These are phyloP conservation scores for Hymenochaete sp. DNA, from an alignment of 1,284 basidiomycete species.

Conservation along the genomic window DNA sequence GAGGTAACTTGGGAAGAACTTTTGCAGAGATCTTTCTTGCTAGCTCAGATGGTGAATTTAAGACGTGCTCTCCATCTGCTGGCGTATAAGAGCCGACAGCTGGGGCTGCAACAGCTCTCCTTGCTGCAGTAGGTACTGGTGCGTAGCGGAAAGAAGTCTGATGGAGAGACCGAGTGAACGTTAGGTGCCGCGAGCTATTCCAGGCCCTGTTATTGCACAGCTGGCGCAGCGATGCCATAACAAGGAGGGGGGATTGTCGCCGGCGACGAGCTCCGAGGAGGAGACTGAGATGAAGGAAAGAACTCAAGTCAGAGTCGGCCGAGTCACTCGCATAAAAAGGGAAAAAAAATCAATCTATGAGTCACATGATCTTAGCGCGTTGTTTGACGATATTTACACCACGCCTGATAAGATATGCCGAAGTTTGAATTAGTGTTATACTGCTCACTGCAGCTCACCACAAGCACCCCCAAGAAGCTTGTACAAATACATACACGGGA, in stretches of 20 bases:
- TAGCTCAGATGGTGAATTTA: constrained; percentile 88
- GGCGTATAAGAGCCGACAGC: constrained; percentile 66
- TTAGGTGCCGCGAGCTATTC: not conserved
- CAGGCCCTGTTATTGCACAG: constrained; percentile 6
- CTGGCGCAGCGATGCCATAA: constrained; percentile 14
- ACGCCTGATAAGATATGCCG: too few species aligned
- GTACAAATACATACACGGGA: too few species aligned
- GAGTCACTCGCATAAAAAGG: too few species aligned
- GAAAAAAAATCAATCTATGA: too few species aligned
- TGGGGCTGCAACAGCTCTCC: constrained; percentile 64
- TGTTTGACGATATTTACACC: too few species aligned
- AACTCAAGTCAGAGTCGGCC: not conserved
- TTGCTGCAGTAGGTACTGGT: constrained; percentile 2
- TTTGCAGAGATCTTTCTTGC: constrained; percentile 86
- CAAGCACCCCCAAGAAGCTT: too few species aligned
- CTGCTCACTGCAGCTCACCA: too few species aligned
- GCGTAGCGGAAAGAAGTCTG: constrained; percentile 8
- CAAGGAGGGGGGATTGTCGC: constrained; percentile 4
- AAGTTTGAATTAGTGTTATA: too few species aligned
- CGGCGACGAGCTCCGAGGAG: constrained; percentile 1
- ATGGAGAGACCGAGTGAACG: constrained; percentile 10
- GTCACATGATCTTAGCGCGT: too few species aligned
- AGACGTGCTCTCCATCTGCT: constrained; percentile 70
- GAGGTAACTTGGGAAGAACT: constrained; percentile 79
- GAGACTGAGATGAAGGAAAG: not conserved